Evolutionary conservation across 1,284 basidiomycete species (phyloP).

Genomic region (Sanguinoderma infundibulare): DNA sequence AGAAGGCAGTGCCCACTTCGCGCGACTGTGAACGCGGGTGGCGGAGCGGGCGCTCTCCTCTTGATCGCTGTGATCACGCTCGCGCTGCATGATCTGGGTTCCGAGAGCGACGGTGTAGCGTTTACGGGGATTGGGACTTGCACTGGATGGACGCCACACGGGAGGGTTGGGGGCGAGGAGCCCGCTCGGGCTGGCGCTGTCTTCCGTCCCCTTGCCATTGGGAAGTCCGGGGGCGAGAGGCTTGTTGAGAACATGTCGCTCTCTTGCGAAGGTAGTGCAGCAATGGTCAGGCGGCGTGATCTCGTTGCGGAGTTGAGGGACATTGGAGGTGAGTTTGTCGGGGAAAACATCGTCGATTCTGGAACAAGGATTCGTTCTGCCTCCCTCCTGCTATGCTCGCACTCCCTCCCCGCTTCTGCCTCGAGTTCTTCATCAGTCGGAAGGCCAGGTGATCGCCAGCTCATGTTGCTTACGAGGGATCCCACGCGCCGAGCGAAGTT

Average conservation of each 20-base stretch:
- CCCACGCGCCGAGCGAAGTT: slow-evolving; percentile 73
- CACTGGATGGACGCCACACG: slow-evolving; percentile 45
- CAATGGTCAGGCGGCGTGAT: slow-evolving; percentile 34
- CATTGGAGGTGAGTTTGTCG: slow-evolving; percentile 62
- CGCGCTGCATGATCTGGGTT: slow-evolving; percentile 58
- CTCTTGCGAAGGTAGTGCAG: slow-evolving; percentile 32
- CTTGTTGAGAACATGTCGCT: slow-evolving; percentile 22
- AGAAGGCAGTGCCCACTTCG: slow-evolving; percentile 45
- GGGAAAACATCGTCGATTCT: slow-evolving; percentile 52
- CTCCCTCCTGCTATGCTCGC: slow-evolving; percentile 72
- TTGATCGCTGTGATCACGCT: slow-evolving; percentile 35
- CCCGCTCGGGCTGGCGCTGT: slow-evolving; percentile 31
- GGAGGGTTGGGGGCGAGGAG: slow-evolving; percentile 41
- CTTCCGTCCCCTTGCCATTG: slow-evolving; percentile 4
- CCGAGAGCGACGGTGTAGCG: slow-evolving; percentile 84
- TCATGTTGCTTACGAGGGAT: slow-evolving; percentile 57
- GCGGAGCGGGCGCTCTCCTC: slow-evolving; percentile 24
- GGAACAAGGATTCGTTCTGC: slow-evolving; percentile 75
- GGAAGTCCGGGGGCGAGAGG: slow-evolving; percentile 33
- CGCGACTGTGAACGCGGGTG: slow-evolving; percentile 29
- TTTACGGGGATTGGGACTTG: slow-evolving; percentile 77
- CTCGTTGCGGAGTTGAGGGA: slow-evolving; percentile 40
- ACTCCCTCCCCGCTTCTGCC: slow-evolving; percentile 74
- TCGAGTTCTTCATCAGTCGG: slow-evolving; percentile 78
- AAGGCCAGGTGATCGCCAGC: slow-evolving; percentile 49